Conservation (phyloP, 306 rosid species). For the Cucumis sativus region Cucumber_9930_V3 NC_026659.2:25550501-25551000, state of each 20-base stretch:
- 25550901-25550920: background rate
- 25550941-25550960: background rate
- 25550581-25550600: constrained; percentile 65
- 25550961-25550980: background rate
- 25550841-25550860: background rate
- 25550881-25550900: background rate
- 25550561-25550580: constrained; percentile 82
- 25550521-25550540: constrained; percentile 72
- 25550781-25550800: background rate
- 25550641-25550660: background rate
- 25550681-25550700: background rate
- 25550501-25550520: constrained; percentile 95
- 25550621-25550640: background rate
- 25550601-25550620: constrained; percentile 35
- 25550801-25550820: background rate
- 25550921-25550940: background rate
- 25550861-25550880: background rate
- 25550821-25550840: background rate
- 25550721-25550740: background rate
- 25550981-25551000: too few relatives aligned
- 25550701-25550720: background rate
- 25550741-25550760: background rate
- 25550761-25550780: background rate
- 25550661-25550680: background rate
- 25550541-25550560: constrained; percentile 62